phyloP scores from a whole-genome alignment of 2,329 filamentous ascomycete species.

The Colletotrichum musicola region DNA sequence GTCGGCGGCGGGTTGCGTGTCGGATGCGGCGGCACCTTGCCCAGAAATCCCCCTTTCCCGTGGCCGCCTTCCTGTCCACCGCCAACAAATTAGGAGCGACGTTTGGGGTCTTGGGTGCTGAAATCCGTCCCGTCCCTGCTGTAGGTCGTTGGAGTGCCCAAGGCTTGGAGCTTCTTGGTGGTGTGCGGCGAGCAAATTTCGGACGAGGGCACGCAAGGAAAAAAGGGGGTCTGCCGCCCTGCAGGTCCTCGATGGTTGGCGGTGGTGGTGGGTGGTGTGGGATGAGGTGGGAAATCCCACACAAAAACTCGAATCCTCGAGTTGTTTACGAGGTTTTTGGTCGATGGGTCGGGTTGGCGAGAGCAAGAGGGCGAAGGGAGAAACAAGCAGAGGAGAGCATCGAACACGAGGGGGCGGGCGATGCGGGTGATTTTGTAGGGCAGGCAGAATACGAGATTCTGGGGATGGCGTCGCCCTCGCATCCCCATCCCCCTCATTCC shows the following conservation, averaged over 20 bases:
- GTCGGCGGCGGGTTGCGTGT: neutral
- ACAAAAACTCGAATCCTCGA: neutral
- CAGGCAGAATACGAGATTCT: slow-evolving; percentile 17
- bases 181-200: slow-evolving; percentile 6
- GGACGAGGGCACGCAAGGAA: slow-evolving; percentile 12
- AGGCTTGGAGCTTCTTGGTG: slow-evolving; percentile 22
- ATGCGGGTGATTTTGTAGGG: slow-evolving; percentile 30
- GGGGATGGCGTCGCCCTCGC: neutral
- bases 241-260: neutral
- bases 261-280: slow-evolving; percentile 6
- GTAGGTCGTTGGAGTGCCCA: neutral
- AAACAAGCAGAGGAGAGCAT: neutral
- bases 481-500: neutral
- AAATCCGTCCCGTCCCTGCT: neutral
- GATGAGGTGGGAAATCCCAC: slow-evolving; percentile 1
- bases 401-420: slow-evolving; percentile 5
- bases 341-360: neutral
- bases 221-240: neutral
- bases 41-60: slow-evolving; percentile 12
- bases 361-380: neutral
- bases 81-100: neutral
- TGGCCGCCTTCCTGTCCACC: neutral
- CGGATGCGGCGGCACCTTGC: slow-evolving; percentile 32
- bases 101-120: neutral
- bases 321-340: neutral